Conservation (phyloP, 2,329 filamentous ascomycete species). For the Chaetomiaceae sp. region DNA sequence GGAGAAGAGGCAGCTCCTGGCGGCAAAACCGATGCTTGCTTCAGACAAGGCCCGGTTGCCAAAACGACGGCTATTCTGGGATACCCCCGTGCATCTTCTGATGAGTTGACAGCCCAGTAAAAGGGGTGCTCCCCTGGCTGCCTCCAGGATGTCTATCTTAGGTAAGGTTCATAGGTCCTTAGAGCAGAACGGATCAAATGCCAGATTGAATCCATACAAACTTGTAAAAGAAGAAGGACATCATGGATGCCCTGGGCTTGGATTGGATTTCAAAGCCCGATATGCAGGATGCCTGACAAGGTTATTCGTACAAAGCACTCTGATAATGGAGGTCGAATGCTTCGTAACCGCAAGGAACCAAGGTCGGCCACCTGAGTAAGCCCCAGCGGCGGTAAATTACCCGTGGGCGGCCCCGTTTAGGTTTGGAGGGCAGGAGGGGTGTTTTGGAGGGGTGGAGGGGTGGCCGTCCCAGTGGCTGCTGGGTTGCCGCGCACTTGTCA, state of each 20-base stretch:
- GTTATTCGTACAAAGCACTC: background rate
- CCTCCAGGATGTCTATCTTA: too few relatives aligned
- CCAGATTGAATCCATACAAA: too few relatives aligned
- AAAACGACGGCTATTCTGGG: conserved; percentile 7
- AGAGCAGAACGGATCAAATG: too few relatives aligned
- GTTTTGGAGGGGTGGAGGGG: background rate
- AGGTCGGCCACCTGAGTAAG: conserved; percentile 23
- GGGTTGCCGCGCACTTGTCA: too few relatives aligned
- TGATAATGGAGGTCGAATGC: background rate
- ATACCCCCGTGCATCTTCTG: background rate
- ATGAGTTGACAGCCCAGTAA: too few relatives aligned
- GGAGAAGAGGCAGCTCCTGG: background rate
- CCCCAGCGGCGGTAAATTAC: conserved; percentile 26
- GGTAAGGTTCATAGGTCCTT: too few relatives aligned
- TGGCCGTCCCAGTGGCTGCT: conserved; percentile 6
- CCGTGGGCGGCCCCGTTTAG: conserved; percentile 10
- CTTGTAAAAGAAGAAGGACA: too few relatives aligned
- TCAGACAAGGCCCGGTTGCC: conserved; percentile 3
- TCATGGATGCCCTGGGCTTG: too few relatives aligned
- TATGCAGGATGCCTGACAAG: too few relatives aligned
- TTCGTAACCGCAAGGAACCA: background rate
- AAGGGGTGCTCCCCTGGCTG: too few relatives aligned
- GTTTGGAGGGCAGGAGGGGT: too few relatives aligned
- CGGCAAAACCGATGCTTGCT: conserved; percentile 1
- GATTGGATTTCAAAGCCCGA: too few relatives aligned